phyloP scores from a whole-genome alignment of 331 rosid species.

The Quercus lobata region DNA sequence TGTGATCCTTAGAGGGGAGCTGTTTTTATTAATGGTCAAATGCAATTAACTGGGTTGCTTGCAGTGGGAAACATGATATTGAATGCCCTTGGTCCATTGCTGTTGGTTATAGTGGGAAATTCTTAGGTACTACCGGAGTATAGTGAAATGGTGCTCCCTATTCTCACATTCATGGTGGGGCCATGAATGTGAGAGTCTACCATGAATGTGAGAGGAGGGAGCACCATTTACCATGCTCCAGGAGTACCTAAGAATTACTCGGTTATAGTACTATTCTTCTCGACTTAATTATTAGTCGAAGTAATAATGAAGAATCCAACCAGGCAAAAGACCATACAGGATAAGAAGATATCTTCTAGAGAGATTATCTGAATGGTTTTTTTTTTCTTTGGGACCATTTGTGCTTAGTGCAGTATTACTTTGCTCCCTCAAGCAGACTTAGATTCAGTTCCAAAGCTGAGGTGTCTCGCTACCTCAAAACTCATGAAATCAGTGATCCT shows the following conservation, averaged over 20 bases:
- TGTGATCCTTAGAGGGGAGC: background rate
- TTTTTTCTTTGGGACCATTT: slow-evolving; percentile 21
- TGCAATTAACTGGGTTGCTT: background rate
- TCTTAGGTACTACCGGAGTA: no score
- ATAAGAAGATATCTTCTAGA: slow-evolving; percentile 1
- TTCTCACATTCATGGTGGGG: no score
- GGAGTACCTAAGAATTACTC: no score
- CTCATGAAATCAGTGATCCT: background rate
- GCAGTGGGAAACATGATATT: background rate
- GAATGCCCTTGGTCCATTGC: background rate
- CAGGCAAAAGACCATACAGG: background rate
- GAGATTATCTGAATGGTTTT: slow-evolving; percentile 19
- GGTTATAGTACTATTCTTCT: background rate
- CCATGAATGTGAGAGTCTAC: no score
- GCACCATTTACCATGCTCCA: no score
- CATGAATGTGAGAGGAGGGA: no score
- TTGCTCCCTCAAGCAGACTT: slow-evolving; percentile 42
- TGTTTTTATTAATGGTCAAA: background rate
- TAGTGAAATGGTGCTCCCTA: no score
- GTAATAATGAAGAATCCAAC: background rate
- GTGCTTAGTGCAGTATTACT: slow-evolving; percentile 59
- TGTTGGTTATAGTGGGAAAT: background rate
- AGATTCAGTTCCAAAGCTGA: slow-evolving; percentile 58
- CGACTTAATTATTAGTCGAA: background rate
- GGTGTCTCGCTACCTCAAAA: slow-evolving; percentile 50